Conservation (phyloP, 257 asterid species). For the Verbena officinalis region DNA sequence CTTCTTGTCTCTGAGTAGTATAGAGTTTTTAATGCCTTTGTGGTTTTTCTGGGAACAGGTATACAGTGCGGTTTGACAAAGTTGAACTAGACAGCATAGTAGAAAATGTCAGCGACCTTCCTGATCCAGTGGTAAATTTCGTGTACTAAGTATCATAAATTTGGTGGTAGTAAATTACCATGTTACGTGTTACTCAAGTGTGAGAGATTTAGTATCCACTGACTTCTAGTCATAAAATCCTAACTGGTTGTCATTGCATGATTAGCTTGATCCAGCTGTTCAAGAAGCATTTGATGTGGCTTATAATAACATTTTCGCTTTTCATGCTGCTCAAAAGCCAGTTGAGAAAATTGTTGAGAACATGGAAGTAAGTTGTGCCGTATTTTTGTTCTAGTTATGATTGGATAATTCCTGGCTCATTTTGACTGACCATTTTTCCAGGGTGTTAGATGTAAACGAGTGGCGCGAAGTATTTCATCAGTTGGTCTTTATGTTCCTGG, state of each 20-base stretch:
- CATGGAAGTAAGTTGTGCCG: constrained; percentile 67
- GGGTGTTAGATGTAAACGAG: constrained; percentile 98
- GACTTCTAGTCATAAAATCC: constrained; percentile 6
- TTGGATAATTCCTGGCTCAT: constrained; percentile 12
- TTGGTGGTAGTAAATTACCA: constrained; percentile 2
- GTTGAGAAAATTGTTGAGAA: constrained; percentile 79
- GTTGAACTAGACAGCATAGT: constrained; percentile 72
- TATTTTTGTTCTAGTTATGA: neutral
- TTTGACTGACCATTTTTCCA: constrained; percentile 35
- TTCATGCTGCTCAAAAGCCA: constrained; percentile 90
- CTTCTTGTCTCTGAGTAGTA: constrained; percentile 23
- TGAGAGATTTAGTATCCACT: neutral
- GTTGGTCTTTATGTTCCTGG: constrained; percentile 99
- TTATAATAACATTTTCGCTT: constrained; percentile 80
- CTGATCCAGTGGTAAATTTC: constrained; percentile 76
- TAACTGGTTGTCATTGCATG: constrained; percentile 30
- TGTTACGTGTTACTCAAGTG: constrained; percentile 24
- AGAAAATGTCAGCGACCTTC: constrained; percentile 73
- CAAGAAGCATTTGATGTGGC: constrained; percentile 97
- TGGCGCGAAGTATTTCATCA: constrained; percentile 81
- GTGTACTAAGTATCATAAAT: constrained; percentile 4
- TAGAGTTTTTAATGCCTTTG: too few relatives aligned
- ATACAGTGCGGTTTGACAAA: constrained; percentile 80
- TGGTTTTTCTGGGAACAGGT: constrained; percentile 68
- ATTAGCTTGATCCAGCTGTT: constrained; percentile 79